phyloP scores from a whole-genome alignment of 768 basidiomycete genomes.

The Amanita subjunquillea region DNA sequence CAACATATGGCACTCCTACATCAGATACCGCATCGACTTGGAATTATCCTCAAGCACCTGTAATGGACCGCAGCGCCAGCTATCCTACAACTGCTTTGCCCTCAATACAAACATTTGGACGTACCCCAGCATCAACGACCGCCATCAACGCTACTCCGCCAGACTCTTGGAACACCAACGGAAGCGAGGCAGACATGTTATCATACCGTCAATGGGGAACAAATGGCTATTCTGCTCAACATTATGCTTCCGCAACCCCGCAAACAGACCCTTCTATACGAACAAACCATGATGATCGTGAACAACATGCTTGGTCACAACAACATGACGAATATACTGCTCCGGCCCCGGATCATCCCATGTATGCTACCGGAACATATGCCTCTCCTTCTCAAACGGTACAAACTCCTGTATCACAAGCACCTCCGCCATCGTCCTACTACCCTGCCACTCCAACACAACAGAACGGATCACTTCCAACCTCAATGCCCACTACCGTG shows the following conservation, averaged over 20 bases:
- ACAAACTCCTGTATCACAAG: background rate
- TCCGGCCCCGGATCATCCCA: conserved; percentile 14
- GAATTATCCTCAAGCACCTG: conserved; percentile 37
- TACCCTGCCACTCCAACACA: conserved; percentile 21
- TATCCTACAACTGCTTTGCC: conserved; percentile 42
- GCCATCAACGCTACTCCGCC: conserved; percentile 8
- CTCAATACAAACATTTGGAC: conserved; percentile 41
- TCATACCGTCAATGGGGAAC: conserved; percentile 43
- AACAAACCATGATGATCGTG: conserved; percentile 25
- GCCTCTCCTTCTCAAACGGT: background rate
- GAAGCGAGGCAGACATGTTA: conserved; percentile 21
- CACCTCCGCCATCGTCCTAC: conserved; percentile 4
- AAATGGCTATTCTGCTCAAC: conserved; percentile 25
- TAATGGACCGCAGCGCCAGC: conserved; percentile 33
- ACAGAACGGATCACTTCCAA: conserved; percentile 20
- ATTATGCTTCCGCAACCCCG: conserved; percentile 12
- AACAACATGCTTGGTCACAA: conserved; percentile 22
- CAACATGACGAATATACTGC: conserved; percentile 6
- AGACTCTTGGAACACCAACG: conserved; percentile 18
- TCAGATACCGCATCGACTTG: conserved; percentile 40
- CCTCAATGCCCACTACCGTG: conserved; percentile 24
- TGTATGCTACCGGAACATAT: conserved; percentile 17
- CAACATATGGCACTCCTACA: conserved; percentile 30
- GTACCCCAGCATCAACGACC: conserved; percentile 17
- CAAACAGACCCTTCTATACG: conserved; percentile 33